Conservation (phyloP, 2,329 filamentous ascomycete genomes). For the Drechslerella stenobrocha region DNA sequence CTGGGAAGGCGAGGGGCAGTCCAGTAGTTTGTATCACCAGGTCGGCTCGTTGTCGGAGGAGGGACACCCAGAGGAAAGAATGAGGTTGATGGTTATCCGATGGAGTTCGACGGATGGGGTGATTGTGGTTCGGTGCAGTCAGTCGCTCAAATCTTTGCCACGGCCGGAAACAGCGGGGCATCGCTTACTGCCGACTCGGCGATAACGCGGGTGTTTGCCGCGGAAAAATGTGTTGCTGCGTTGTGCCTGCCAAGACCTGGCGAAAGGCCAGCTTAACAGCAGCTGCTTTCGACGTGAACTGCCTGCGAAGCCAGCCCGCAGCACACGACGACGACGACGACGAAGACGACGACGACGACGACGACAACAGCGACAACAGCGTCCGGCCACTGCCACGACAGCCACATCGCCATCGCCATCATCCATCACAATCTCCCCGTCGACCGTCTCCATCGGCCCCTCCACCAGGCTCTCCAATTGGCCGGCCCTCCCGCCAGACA, state of each 20-base stretch:
- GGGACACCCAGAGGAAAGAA: slow-evolving; percentile 3
- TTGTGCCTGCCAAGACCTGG: slow-evolving; percentile 16
- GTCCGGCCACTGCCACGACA: too few relatives aligned
- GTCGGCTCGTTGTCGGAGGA: not conserved
- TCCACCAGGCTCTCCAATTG: slow-evolving; percentile 29
- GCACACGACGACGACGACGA: slow-evolving; percentile 21
- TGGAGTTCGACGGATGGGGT: slow-evolving; percentile 25
- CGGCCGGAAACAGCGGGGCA: not conserved
- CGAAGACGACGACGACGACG: too few relatives aligned
- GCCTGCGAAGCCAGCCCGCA: slow-evolving; percentile 19
- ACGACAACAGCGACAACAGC: too few relatives aligned
- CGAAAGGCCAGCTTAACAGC: slow-evolving; percentile 47
- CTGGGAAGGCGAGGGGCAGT: slow-evolving; percentile 5
- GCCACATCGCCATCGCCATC: slow-evolving; percentile 15
- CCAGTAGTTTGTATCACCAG: slow-evolving; percentile 6
- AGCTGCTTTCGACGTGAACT: slow-evolving; percentile 26
- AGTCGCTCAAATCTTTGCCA: slow-evolving; percentile 24
- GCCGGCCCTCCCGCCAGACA: not conserved
- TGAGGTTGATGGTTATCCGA: slow-evolving; percentile 16
- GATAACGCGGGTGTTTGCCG: not conserved
- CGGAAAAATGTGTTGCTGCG: slow-evolving; percentile 11
- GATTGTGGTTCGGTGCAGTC: slow-evolving; percentile 33
- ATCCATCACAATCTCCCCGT: not conserved
- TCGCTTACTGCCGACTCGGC: slow-evolving; percentile 14
- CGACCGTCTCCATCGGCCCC: not conserved